Percentiles rank a stretch among this genome's conserved stretches.
These are phyloP conservation scores for Aciculosporium take DNA, from an alignment of 2,329 filamentous ascomycete species.

Conservation along the genomic window DNA sequence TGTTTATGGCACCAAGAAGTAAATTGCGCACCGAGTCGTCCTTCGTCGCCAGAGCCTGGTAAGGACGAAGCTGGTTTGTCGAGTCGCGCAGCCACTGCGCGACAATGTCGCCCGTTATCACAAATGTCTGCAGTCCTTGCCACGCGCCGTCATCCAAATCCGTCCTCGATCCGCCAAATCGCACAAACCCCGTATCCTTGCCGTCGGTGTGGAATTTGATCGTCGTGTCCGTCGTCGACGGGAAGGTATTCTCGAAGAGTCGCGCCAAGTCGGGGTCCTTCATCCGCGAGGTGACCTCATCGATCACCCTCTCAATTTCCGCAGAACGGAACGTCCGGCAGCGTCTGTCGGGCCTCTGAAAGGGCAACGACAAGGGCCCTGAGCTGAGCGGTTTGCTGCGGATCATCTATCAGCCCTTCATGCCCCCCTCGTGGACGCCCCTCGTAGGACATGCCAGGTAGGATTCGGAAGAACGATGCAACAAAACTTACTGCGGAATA, in stretches of 20 bases:
- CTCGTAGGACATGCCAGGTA: background rate
- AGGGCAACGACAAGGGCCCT: conserved; percentile 68
- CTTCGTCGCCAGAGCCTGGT: conserved; percentile 70
- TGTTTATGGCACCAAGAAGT: conserved; percentile 88
- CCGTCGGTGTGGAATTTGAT: conserved; percentile 72
- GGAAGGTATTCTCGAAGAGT: conserved; percentile 90
- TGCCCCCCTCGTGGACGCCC: too few species aligned
- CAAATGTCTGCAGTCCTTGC: conserved; percentile 79
- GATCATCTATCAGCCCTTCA: background rate
- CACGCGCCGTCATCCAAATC: conserved; percentile 46
- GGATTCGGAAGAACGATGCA: background rate
- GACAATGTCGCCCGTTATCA: conserved; percentile 87
- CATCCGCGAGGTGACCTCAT: conserved; percentile 66
- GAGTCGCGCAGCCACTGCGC: conserved; percentile 88
- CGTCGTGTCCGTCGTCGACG: conserved; percentile 73
- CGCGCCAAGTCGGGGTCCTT: conserved; percentile 77
- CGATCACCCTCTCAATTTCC: conserved; percentile 76
- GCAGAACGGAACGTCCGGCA: conserved; percentile 86
- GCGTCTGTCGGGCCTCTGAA: conserved; percentile 62
- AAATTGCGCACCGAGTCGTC: conserved; percentile 65
- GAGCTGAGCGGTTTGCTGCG: conserved; percentile 61
- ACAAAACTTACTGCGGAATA: conserved; percentile 22
- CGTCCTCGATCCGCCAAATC: conserved; percentile 17
- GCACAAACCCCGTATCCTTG: conserved; percentile 24
- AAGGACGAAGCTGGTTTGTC: conserved; percentile 84